Evolutionary conservation across 2,329 filamentous ascomycete species (phyloP), one percentile per base, ranked within the genome.

Genomic region (Alternaria gaisen): DNA sequence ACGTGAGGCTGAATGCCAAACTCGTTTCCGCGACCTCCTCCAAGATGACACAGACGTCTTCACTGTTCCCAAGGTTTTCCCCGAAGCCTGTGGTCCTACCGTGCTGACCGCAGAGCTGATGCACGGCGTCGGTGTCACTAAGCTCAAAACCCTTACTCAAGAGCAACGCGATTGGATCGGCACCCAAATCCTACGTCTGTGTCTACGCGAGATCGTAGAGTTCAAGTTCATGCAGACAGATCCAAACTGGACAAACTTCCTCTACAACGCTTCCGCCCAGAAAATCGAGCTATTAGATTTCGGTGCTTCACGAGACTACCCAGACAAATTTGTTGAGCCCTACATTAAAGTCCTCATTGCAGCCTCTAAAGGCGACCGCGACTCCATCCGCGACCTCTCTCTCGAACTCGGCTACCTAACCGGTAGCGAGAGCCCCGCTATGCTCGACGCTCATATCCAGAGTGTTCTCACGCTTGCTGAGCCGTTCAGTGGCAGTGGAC

Each of bases 151-250:
- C 16, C 89, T 98, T 60, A 89, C 87, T 0, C 94, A 98, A 76
- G 84, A 88, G 52, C 93, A 98, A 78, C 89, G 90, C 61, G 93
- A 99, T 82, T 97, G 94, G 92, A 97, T 99, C 72, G 95, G 95
- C 54, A 95, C 93, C 0, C 92, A 98, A 72, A 92, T 98, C 67
- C 86, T 98, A 53, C 91, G 93, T 4, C 88, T 99, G 11, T 98
- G 93, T 76, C 86, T 98, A 40, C 90, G 94, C 60, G 95, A 98
- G 81, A 94, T 98, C 70, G 90, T 90, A 66, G 93, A 97, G 79
- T 98, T 97, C 86, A 89, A 86, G 62, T 98, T 97, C 82, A 99
- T 99, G 95, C 95, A 99, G 81, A 99, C 95, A 5, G 95, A 99
- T 76, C 95, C 95, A 41, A 99, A 99, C 83, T 99, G 95, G 95